Base-by-base conservation (phyloP, 2,329 filamentous ascomycete species). In the Domatiomyces globalis region DNA sequence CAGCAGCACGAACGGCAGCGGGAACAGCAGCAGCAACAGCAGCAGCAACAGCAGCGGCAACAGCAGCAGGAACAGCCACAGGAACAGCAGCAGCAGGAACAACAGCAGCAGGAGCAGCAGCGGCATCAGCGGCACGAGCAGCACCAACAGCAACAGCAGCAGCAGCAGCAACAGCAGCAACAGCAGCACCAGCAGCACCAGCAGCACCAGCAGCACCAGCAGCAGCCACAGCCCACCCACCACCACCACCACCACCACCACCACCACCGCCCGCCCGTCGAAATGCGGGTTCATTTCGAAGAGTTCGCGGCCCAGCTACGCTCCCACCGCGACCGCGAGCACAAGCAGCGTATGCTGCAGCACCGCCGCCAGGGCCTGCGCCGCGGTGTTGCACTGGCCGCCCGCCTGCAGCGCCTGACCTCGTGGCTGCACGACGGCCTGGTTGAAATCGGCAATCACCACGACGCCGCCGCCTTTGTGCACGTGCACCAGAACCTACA, bases 391-490 rank as follows among this genome's bases (percentile, higher is more conserved):
- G 68, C 67, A 42, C 58, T 72, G 33, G 70, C 68, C 43, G 62
- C 67, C 47, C 67, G 71, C 33, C 61, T 72, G 52, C 58, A 68
- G 51, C 68, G 70, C 45, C 63, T 71, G 51, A 65, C 67, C 22
- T 63, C 65, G 29, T 66, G 66, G 49, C 63, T 68, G 22, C 69
- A 72, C 55, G 67, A 67, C 48, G 70, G 70, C 39, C 61, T 73
- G 20, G 69, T 72, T 36, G 69, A 72, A 57, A 66, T 66, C 46
- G 64, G 71, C 50, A 70, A 66, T 55, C 64, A 71, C 59, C 67
- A 68, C 53, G 70, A 73, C 61, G 70, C 71, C 55, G 58, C 62
- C 54, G 68, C 63, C 54, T 73, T 73, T 53, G 65, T 69, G 51
- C 62, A 65, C 48, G 65, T 71, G 18, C 71, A 71, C 55, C 67